These are phyloP conservation scores for Chaetomiaceae sp. DNA, from an alignment of 2,329 filamentous ascomycete species.

Conservation along the genomic window DNA sequence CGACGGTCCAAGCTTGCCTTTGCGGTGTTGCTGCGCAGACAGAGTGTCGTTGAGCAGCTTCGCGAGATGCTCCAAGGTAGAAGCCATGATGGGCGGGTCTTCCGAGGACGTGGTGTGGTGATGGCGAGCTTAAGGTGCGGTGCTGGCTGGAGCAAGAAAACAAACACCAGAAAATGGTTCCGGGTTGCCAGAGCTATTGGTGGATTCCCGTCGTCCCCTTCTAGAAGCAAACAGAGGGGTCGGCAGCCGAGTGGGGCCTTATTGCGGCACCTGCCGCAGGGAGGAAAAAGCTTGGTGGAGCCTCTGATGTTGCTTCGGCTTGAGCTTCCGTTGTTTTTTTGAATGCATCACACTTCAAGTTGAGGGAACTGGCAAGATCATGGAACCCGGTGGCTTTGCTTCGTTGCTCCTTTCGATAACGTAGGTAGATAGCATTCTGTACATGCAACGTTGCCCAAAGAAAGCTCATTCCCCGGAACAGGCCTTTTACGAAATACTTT, in stretches of 20 bases:
- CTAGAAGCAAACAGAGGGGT: conserved; percentile 14
- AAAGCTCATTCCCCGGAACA: too few species aligned
- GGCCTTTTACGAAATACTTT: too few species aligned
- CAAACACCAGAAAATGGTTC: conserved; percentile 18
- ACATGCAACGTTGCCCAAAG: too few species aligned
- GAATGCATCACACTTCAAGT: too few species aligned
- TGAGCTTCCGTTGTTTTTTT: too few species aligned
- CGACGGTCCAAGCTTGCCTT: conserved; percentile 55
- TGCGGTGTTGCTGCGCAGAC: conserved; percentile 80
- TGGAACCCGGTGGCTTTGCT: too few species aligned
- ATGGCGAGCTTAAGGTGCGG: neutral
- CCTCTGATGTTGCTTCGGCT: too few species aligned
- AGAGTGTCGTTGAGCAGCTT: conserved; percentile 87
- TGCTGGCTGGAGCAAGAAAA: conserved; percentile 6
- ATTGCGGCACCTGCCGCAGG: neutral
- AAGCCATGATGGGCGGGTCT: conserved; percentile 43
- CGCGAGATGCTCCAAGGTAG: conserved; percentile 59
- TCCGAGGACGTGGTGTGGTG: neutral
- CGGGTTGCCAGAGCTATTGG: conserved; percentile 22
- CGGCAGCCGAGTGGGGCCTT: neutral
- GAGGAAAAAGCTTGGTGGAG: too few species aligned
- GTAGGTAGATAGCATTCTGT: too few species aligned
- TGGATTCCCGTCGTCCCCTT: conserved; percentile 9
- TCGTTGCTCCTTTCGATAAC: too few species aligned
- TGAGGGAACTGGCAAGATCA: too few species aligned